Conservation (phyloP, 1,284 basidiomycete genomes). For the Boletus semigastroideus region DNA sequence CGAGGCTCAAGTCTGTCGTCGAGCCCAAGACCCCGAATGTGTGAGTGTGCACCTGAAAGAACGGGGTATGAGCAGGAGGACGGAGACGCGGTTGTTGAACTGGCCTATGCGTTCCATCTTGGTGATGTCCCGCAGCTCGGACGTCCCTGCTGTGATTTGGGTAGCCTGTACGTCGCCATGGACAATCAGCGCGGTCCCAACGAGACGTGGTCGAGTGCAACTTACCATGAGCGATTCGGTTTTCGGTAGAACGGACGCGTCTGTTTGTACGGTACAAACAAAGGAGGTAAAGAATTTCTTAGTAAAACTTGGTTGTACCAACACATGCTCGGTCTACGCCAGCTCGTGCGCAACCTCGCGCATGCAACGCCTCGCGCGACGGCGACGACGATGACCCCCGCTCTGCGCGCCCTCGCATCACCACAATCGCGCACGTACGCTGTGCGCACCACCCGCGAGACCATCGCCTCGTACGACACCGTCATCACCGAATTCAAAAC, state of each 20-base stretch:
- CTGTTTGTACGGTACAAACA: constrained; percentile 35
- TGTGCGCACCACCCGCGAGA: constrained; percentile 18
- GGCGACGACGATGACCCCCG: not conserved
- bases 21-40: constrained; percentile 92
- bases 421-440: constrained; percentile 37
- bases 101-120: constrained; percentile 95
- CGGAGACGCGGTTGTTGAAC: constrained; percentile 13
- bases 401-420: constrained; percentile 1
- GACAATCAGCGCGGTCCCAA: constrained; percentile 6
- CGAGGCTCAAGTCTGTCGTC: constrained; percentile 91
- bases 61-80: not conserved
- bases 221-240: constrained; percentile 23
- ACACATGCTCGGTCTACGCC: constrained; percentile 21
- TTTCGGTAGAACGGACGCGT: constrained; percentile 30
- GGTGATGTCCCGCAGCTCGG: constrained; percentile 84
- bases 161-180: constrained; percentile 45
- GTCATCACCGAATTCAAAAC: constrained; percentile 75
- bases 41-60: constrained; percentile 87
- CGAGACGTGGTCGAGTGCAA: not conserved
- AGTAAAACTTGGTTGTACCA: no score
- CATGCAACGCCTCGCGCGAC: constrained; percentile 3
- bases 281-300: not conserved
- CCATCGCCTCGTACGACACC: constrained; percentile 30
- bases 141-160: constrained; percentile 70
- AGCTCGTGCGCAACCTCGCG: constrained; percentile 15